Evolutionary conservation across 805 yeast genomes (phyloP).

Genomic region (Schwanniomyces occidentalis): DNA sequence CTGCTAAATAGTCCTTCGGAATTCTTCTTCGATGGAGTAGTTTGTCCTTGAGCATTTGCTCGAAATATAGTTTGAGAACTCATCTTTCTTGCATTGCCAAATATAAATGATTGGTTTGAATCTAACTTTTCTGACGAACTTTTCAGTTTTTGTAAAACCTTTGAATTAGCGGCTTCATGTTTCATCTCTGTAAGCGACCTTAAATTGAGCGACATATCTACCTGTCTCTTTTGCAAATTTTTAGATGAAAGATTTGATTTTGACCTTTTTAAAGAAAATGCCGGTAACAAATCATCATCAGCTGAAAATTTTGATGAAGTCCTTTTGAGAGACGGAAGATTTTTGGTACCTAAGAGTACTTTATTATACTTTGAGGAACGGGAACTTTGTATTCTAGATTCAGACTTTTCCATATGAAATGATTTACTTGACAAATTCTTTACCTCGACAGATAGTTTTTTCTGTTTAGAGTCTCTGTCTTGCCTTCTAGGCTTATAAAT

Average conservation of each 20-base stretch:
- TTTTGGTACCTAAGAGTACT: constrained; percentile 7
- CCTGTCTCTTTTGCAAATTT: constrained; percentile 39
- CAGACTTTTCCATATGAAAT: background rate
- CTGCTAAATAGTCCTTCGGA: constrained; percentile 4
- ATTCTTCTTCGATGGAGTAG: constrained; percentile 24
- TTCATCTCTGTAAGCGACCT: constrained; percentile 6
- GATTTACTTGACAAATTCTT: too few relatives aligned
- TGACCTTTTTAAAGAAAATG: constrained; percentile 37
- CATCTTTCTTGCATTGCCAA: constrained; percentile 26
- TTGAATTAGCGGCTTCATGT: background rate
- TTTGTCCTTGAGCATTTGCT: constrained; percentile 21
- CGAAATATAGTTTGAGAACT: constrained; percentile 5
- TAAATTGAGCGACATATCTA: constrained; percentile 31
- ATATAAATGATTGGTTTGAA: constrained; percentile 21
- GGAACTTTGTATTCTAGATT: background rate
- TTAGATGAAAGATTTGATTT: constrained; percentile 41
- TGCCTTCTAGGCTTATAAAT: too few relatives aligned
- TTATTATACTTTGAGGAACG: constrained; percentile 1
- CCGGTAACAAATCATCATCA: constrained; percentile 28
- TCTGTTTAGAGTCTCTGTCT: too few relatives aligned
- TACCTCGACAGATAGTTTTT: too few relatives aligned
- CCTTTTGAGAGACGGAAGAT: constrained; percentile 12
- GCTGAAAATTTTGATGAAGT: constrained; percentile 13
- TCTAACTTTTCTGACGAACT: constrained; percentile 9
- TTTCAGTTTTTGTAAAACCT: constrained; percentile 7